These are phyloP conservation scores for Populus ilicifolia DNA, from an alignment of 345 rosid genomes.

Conservation along the genomic window DNA sequence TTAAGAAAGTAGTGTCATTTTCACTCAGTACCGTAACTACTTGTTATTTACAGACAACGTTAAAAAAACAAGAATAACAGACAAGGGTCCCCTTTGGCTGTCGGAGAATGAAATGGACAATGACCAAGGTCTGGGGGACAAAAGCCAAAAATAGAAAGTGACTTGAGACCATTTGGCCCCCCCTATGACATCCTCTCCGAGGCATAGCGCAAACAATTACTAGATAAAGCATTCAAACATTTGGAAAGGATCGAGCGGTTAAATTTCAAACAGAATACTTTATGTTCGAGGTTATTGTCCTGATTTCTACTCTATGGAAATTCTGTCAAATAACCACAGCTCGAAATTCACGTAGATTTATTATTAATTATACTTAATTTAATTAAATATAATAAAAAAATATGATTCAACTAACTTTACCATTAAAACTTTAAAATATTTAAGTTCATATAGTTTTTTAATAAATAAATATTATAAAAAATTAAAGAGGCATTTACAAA, in stretches of 20 bases:
- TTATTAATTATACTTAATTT: too few relatives aligned
- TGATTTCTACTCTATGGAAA: not conserved
- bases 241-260: not conserved
- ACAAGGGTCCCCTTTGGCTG: slow-evolving; percentile 62
- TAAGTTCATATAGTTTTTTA: too few relatives aligned
- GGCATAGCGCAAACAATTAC: slow-evolving; percentile 23
- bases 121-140: slow-evolving; percentile 54
- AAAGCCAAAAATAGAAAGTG: slow-evolving; percentile 47
- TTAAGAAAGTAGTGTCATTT: slow-evolving; percentile 25
- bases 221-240: slow-evolving; percentile 17
- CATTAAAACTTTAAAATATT: too few relatives aligned
- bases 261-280: not conserved
- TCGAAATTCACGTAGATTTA: too few relatives aligned
- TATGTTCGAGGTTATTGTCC: not conserved
- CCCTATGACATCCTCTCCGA: slow-evolving; percentile 9
- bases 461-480: too few relatives aligned
- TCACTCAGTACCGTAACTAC: slow-evolving; percentile 19
- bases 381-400: too few relatives aligned
- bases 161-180: slow-evolving; percentile 53
- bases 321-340: not conserved
- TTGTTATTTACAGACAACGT: slow-evolving; percentile 21
- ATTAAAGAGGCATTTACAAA: not conserved
- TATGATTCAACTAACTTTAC: too few relatives aligned
- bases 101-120: slow-evolving; percentile 56
- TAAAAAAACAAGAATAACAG: slow-evolving; percentile 32